Conservation (phyloP, 2,329 filamentous ascomycete genomes). For the Fusarium nisikadoi region DNA sequence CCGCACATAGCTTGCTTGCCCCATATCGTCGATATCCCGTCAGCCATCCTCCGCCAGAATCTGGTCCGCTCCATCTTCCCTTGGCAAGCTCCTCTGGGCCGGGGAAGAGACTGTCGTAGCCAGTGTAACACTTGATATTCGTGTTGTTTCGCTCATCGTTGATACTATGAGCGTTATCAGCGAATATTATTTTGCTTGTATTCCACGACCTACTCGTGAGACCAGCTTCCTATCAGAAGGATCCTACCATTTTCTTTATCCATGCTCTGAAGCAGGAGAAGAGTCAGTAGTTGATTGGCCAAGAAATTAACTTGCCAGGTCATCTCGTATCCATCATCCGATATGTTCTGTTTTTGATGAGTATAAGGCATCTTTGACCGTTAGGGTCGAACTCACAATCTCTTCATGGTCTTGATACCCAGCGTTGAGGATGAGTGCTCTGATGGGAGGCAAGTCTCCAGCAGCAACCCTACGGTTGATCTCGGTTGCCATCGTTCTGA, state of each 20-base stretch:
- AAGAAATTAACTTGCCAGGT: slow-evolving; percentile 50
- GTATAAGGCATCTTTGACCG: neutral
- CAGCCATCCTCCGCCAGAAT: slow-evolving; percentile 44
- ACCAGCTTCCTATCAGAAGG: slow-evolving; percentile 47
- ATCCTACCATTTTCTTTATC: slow-evolving; percentile 44
- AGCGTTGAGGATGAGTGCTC: slow-evolving; percentile 52
- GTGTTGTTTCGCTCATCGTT: slow-evolving; percentile 44
- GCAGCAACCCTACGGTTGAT: slow-evolving; percentile 46
- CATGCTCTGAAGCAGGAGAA: slow-evolving; percentile 49
- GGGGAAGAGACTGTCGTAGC: slow-evolving; percentile 44
- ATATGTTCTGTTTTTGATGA: slow-evolving; percentile 41
- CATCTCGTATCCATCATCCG: slow-evolving; percentile 46
- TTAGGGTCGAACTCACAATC: slow-evolving; percentile 35
- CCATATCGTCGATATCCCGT: slow-evolving; percentile 52
- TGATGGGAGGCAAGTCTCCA: slow-evolving; percentile 52
- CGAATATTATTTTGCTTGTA: neutral
- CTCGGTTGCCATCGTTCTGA: slow-evolving; percentile 42
- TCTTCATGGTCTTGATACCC: slow-evolving; percentile 43
- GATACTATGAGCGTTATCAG: slow-evolving; percentile 39
- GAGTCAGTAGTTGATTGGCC: slow-evolving; percentile 45
- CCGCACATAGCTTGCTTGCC: slow-evolving; percentile 51
- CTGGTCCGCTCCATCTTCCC: slow-evolving; percentile 49
- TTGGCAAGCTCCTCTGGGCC: slow-evolving; percentile 47
- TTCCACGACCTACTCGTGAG: slow-evolving; percentile 48
- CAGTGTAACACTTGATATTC: slow-evolving; percentile 38